Percentiles rank a stretch among this genome's conserved stretches.
Evolutionary conservation across 208 protist genomes (phyloP).

Genomic region (Herpetomonas muscarum): DNA sequence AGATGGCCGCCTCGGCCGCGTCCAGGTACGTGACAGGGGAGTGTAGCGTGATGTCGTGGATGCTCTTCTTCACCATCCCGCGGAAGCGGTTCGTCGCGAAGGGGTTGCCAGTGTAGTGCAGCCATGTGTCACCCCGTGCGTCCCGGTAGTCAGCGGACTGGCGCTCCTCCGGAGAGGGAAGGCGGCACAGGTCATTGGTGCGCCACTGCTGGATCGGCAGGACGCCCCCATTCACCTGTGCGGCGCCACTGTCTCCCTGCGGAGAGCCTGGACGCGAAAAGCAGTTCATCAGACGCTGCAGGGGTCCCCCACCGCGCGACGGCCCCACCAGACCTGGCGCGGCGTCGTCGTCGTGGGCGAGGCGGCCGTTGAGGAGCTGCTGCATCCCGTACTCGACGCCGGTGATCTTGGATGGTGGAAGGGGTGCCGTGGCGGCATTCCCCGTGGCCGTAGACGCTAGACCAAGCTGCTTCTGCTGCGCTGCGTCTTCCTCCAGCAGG

Average conservation of each 20-base stretch:
- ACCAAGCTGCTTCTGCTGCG: constrained; percentile 21
- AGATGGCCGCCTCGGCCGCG: constrained; percentile 15
- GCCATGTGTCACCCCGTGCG: constrained; percentile 2
- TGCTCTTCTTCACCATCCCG: constrained; percentile 37
- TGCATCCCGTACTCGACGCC: constrained; percentile 49
- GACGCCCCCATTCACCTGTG: not conserved
- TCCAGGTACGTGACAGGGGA: constrained; percentile 15
- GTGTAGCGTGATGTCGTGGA: constrained; percentile 10
- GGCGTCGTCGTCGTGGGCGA: constrained; percentile 5
- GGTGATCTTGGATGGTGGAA: constrained; percentile 31
- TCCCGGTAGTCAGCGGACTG: not conserved
- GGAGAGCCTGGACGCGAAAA: too few relatives aligned
- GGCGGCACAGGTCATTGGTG: not conserved
- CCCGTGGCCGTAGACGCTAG: not conserved
- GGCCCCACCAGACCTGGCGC: not conserved
- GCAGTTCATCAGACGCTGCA: too few relatives aligned
- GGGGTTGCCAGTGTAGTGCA: constrained; percentile 46
- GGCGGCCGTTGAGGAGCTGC: constrained; percentile 50
- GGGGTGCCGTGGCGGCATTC: constrained; percentile 10
- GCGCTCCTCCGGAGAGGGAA: not conserved
- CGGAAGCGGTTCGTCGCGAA: constrained; percentile 56
- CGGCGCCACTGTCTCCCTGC: not conserved
- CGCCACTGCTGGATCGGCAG: constrained; percentile 1
- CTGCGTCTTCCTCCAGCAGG: constrained; percentile 43
- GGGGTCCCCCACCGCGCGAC: not conserved